phyloP scores from a whole-genome alignment of 2,329 filamentous ascomycete species.

The Neophaeococcomyces aloes region DNA sequence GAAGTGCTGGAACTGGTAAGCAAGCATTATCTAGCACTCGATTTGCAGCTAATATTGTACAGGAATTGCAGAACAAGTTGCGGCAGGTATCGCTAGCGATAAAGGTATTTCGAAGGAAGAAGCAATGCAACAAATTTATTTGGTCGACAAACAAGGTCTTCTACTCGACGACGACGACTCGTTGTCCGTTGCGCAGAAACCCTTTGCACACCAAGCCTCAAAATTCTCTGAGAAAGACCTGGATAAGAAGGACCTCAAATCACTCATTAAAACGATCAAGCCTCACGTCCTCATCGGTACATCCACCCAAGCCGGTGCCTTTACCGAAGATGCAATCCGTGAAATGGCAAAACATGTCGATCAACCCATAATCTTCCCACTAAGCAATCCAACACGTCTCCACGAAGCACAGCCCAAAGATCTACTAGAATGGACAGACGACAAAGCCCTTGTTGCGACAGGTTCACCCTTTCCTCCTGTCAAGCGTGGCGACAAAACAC shows the following conservation, averaged over 20 bases:
- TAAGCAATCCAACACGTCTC: constrained; percentile 74
- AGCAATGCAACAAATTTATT: constrained; percentile 72
- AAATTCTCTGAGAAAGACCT: constrained; percentile 46
- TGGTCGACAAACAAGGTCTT: constrained; percentile 63
- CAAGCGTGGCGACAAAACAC: constrained; percentile 44
- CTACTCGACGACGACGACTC: constrained; percentile 53
- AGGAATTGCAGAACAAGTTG: constrained; percentile 75
- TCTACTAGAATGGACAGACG: constrained; percentile 66
- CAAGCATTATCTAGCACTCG: too few species aligned
- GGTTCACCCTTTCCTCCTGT: constrained; percentile 74
- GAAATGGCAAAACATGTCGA: constrained; percentile 66
- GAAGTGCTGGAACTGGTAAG: constrained; percentile 55
- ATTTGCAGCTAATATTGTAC: constrained; percentile 22
- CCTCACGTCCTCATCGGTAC: constrained; percentile 78
- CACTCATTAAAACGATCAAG: constrained; percentile 58
- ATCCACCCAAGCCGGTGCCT: constrained; percentile 64
- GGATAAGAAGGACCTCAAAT: constrained; percentile 38
- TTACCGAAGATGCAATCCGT: constrained; percentile 61
- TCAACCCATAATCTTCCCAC: constrained; percentile 66
- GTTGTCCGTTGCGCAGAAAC: constrained; percentile 56
- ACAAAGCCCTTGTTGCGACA: constrained; percentile 68
- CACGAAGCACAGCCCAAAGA: constrained; percentile 74
- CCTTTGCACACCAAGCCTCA: constrained; percentile 53
- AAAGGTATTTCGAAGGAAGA: constrained; percentile 58
- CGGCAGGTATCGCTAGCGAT: constrained; percentile 65